phyloP scores from a whole-genome alignment of 129 eudicot genomes.

The Logfia minima region DNA sequence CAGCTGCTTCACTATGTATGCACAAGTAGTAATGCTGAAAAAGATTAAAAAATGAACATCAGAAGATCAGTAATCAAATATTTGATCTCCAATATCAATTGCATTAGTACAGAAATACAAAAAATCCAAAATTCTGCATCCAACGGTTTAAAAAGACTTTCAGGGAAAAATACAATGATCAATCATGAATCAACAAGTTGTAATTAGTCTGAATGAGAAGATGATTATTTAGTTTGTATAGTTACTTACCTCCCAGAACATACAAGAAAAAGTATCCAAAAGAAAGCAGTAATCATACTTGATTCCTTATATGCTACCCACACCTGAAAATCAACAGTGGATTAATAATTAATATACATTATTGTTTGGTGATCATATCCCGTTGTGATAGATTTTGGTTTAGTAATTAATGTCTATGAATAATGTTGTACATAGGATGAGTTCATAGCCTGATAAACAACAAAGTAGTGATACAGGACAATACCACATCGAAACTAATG shows the following conservation, averaged over 20 bases:
- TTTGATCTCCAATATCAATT: too few species aligned
- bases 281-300: constrained; percentile 48
- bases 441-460: background rate
- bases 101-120: background rate
- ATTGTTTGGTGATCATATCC: background rate
- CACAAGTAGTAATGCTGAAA: constrained; percentile 61
- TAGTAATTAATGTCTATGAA: background rate
- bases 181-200: background rate
- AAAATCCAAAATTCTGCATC: background rate
- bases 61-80: background rate
- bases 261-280: constrained; percentile 59
- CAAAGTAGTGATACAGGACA: background rate
- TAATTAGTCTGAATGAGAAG: background rate
- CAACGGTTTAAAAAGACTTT: background rate
- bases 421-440: background rate
- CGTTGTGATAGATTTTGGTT: background rate
- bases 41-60: constrained; percentile 6
- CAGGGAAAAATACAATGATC: background rate
- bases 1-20: constrained; percentile 57
- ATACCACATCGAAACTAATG: background rate
- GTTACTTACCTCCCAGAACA: constrained; percentile 64
- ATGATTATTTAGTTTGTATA: background rate
- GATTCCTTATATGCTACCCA: constrained; percentile 85
- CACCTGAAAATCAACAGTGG: constrained; percentile 45
- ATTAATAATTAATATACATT: too few species aligned